Base-by-base conservation (phyloP, 768 basidiomycete species). In the Lentinula aciculospora region DNA sequence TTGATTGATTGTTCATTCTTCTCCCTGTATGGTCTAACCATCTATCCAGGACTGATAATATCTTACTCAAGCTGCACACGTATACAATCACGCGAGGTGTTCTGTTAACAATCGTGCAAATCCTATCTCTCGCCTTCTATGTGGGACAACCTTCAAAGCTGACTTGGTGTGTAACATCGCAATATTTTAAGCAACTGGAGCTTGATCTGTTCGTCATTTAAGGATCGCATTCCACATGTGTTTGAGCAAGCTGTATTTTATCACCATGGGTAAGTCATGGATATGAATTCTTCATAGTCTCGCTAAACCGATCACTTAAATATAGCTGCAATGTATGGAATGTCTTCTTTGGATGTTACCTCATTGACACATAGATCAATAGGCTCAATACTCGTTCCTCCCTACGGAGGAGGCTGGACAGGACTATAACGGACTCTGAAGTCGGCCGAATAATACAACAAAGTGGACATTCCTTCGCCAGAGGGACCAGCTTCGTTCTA, bases 221-320 rank as follows among this genome's bases (percentile, higher is more conserved):
- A 54, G 53, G 53, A 23, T 56, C 9, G 42, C 40, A 7, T 56
- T 56, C n/a, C 55, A 56, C 29, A 32, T 56, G 55, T 45, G 31
- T 32, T 27, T 40, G 28, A 56, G 55, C 55, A 56, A 56, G 40
- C 21, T 56, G 5, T 56, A 56, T 46, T 39, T 46, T 3, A 56
- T 56, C 4, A 56, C 55, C 23, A 56, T 56, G 55, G 15, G 55
- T 56, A 15, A 46, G 55, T 42, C 21, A 23, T 5, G 19, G 25
- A 19, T 19, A 23, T 17, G 3, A 8, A 10, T n/a, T n/a, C n/a
- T n/a, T n/a, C n/a, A n/a, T n/a, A n/a, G n/a, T n/a, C n/a, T n/a
- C n/a, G n/a, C n/a, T n/a, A n/a, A n/a, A n/a, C n/a, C n/a, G n/a
- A n/a, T 8, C 42, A 19, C 25, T 19, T 25, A 9, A 45, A 45